Evolutionary conservation across 306 rosid genomes (phyloP).

Genomic region (Erythrophleum fordii): DNA sequence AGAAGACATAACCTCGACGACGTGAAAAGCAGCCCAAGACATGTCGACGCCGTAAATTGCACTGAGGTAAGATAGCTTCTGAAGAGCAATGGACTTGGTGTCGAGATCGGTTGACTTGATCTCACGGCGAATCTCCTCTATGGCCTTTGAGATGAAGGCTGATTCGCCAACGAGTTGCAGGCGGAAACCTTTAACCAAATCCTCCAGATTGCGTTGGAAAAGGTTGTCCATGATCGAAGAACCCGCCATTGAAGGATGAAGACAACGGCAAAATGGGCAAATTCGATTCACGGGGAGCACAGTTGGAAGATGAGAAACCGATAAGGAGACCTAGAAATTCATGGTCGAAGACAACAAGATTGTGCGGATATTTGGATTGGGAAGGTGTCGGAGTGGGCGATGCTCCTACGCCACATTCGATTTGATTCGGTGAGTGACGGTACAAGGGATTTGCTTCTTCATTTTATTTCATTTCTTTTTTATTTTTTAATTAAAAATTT

Average conservation of each 20-base stretch:
- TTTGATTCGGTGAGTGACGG: not conserved
- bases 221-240: constrained; percentile 86
- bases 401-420: not conserved
- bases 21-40: constrained; percentile 93
- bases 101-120: constrained; percentile 78
- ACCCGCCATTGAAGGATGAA: constrained; percentile 61
- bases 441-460: not conserved
- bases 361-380: not conserved
- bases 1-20: constrained; percentile 92
- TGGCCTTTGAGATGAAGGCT: constrained; percentile 68
- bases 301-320: not conserved
- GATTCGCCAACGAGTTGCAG: constrained; percentile 69
- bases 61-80: constrained; percentile 76
- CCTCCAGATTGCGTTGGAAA: constrained; percentile 85
- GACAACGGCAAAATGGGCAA: not conserved
- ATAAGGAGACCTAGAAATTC: not conserved
- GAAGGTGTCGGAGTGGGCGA: not conserved
- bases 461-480: not conserved
- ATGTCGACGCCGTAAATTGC: constrained; percentile 73
- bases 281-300: constrained; percentile 1
- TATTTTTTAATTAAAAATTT: not conserved
- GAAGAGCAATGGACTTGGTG: constrained; percentile 78
- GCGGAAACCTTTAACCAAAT: constrained; percentile 81
- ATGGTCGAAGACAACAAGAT: not conserved
- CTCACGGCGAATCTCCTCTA: constrained; percentile 92